Evolutionary conservation across 495 filamentous ascomycete genomes (phyloP), one percentile per base, ranked within the genome.

Genomic region (Talaromyces thailandensis): DNA sequence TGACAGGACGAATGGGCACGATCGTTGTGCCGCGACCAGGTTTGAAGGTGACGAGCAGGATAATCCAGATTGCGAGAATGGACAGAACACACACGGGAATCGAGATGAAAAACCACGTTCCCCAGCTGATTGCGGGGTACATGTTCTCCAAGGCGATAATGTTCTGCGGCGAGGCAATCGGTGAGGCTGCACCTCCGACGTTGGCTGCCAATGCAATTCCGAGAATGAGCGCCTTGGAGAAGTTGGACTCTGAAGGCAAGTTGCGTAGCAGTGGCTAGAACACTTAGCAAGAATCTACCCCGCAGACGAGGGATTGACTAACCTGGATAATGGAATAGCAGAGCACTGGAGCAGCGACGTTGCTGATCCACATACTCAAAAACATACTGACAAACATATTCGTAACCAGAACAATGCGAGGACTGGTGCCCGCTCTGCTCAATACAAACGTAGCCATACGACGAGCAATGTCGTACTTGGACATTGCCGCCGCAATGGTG

Each of bases 361-460:
- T 99, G 73, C 90, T 95, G 69, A 99, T 97, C 84, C 95, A 93
- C 94, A 99, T 99, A 66, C 91, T 96, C 37, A 93, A 84, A 69
- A 98, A 93, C 75, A 93, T 93, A 64, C 94, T 94, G 51, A 99
- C 94, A 67, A 96, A 96, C 94, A 99, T 99, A 73, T 92, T 96
- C 26, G 93, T 92, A 25, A 99, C 68, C 12, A 99, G 82, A 21
- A 99, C 92, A 18, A 88, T 89, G 53, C 87, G 81, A 5, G 95
- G 93, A 67, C 85, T 86, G 9, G 94, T 96, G 9, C 94, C 94
- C 35, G 94, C 94, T 76, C 96, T 97, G 79, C 90, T 93, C 37
- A 99, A 83, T n/a, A 98, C 91, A 68, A 97, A 90, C 11, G 93
- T 96, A 7, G 94, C 95, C 80, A 98, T 92, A 68, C 93, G 86